Percentiles rank a stretch among this genome's conserved stretches.
phyloP scores from a whole-genome alignment of 2,329 filamentous ascomycete genomes.

The Dryadomyces sulphureus region DNA sequence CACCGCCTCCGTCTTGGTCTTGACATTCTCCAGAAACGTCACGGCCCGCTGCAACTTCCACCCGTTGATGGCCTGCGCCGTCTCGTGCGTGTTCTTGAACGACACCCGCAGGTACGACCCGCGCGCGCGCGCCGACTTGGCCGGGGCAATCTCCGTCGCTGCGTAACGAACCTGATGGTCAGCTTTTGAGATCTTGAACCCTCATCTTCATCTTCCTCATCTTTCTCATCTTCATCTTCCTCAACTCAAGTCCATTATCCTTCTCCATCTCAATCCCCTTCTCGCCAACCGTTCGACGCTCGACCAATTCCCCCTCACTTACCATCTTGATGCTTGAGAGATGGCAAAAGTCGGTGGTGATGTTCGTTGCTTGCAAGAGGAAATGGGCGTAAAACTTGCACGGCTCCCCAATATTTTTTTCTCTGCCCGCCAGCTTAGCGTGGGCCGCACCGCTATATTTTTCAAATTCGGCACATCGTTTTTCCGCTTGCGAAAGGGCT shows the following conservation, averaged over 20 bases:
- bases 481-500: slow-evolving; percentile 7
- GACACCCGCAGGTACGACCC: slow-evolving; percentile 98
- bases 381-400: slow-evolving; percentile 4
- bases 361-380: slow-evolving; percentile 4
- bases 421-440: slow-evolving; percentile 1
- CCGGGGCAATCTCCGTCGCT: slow-evolving; percentile 70
- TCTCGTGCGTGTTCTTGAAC: slow-evolving; percentile 99
- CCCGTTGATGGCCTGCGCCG: slow-evolving; percentile 97
- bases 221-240: neutral
- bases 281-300: neutral
- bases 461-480: neutral
- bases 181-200: too few species aligned
- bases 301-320: too few species aligned
- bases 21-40: slow-evolving; percentile 95
- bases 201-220: neutral
- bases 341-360: slow-evolving; percentile 7
- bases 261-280: neutral
- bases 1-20: slow-evolving; percentile 92
- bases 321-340: slow-evolving; percentile 12
- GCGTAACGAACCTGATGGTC: slow-evolving; percentile 98
- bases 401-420: slow-evolving; percentile 10
- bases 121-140: slow-evolving; percentile 93
- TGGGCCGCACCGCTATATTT: slow-evolving; percentile 6
- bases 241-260: neutral
- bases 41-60: slow-evolving; percentile 95